phyloP scores from a whole-genome alignment of 306 rosid genomes.

The Quercus glauca region DNA sequence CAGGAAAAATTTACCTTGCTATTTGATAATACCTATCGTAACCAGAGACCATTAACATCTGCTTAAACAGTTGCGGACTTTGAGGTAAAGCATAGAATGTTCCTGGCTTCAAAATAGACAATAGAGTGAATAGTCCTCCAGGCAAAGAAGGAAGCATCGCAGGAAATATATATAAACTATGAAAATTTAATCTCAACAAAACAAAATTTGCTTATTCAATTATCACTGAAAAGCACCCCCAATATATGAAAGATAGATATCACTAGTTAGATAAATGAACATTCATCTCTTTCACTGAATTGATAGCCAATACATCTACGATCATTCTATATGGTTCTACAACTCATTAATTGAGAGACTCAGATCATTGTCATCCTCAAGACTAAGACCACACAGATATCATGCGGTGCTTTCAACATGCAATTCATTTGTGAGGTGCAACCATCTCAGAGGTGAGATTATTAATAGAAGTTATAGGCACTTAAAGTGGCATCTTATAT shows the following conservation, averaged over 20 bases:
- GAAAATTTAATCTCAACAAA: conserved; percentile 2
- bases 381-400: not conserved
- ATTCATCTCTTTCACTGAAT: not conserved
- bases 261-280: not conserved
- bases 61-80: conserved; percentile 97
- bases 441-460: not conserved
- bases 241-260: not conserved
- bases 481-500: not conserved
- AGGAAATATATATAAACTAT: not conserved
- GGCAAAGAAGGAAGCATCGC: conserved; percentile 18
- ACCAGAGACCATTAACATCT: conserved; percentile 97
- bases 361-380: not conserved
- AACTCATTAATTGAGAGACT: not conserved
- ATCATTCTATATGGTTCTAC: not conserved
- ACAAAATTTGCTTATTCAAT: not conserved
- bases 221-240: not conserved
- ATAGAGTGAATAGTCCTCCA: conserved; percentile 42
- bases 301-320: not conserved
- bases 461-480: not conserved
- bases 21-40: conserved; percentile 90
- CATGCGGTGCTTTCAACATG: not conserved
- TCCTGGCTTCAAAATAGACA: conserved; percentile 88
- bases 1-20: conserved; percentile 58
- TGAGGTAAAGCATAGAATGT: conserved; percentile 95
- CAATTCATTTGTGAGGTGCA: not conserved